Evolutionary conservation across 2,329 filamentous ascomycete species (phyloP), one percentile per base, ranked within the genome.

Genomic region (Calcarisporium arbuscula): DNA sequence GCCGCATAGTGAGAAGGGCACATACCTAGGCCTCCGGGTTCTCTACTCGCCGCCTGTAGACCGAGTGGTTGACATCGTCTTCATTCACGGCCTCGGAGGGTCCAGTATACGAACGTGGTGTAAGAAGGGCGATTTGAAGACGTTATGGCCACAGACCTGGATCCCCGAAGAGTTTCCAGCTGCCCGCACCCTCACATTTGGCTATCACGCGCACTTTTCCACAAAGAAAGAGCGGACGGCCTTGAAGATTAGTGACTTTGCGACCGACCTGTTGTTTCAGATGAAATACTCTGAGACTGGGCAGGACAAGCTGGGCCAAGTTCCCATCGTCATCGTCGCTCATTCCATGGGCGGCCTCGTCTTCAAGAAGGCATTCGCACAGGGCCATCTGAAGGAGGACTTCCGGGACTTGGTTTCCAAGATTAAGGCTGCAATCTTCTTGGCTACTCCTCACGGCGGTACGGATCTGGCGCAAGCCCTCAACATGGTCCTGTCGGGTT

Each of bases 1-100:
- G n/a, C n/a, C n/a, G n/a, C n/a, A n/a, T n/a, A n/a, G n/a, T n/a
- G n/a, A n/a, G n/a, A n/a, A n/a, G n/a, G n/a, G n/a, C n/a, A n/a
- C n/a, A n/a, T n/a, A n/a, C n/a, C n/a, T n/a, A n/a, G n/a, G n/a
- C n/a, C n/a, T n/a, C n/a, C n/a, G n/a, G n/a, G n/a, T 25, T 9
- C 22, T 25, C 9, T 25, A 25, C 22, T 9, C 22, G 9, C 22
- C 22, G n/a, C 22, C 22, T n/a, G 22, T n/a, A 25, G 22, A 9
- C 9, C 22, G 22, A 25, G 9, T n/a, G 22, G 41, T 30, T 9
- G 51, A 56, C 14, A 45, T 57, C 7, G 50, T 66, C 12, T 66
- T 65, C 35, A 47, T 65, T 4, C 62, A 67, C 42, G 61, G 62
- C 1, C 50, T 66, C 3, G 58, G 57, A 8, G 63, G 61, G 3